A percentile compares a stretch with the other conserved stretches of the same genome.
Evolutionary conservation across 768 basidiomycete genomes (phyloP).

Genomic region (Porpolomopsis calyptriformis): DNA sequence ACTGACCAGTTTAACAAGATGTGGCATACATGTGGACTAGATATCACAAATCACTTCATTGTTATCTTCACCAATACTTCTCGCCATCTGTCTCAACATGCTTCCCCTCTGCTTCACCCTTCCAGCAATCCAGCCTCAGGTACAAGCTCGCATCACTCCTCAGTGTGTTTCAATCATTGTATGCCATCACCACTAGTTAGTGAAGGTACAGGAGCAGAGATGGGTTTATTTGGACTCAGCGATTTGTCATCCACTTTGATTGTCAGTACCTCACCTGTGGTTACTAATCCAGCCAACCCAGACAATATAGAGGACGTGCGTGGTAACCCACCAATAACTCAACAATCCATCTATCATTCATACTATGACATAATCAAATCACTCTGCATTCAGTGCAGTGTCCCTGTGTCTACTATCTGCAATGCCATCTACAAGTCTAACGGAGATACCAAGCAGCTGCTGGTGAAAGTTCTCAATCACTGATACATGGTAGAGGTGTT

Average conservation of each 20-base stretch:
- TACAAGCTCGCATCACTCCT: neutral
- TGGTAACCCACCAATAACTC: neutral
- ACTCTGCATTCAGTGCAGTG: neutral
- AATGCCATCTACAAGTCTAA: neutral
- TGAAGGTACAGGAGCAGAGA: neutral
- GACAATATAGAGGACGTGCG: neutral
- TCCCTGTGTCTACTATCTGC: neutral
- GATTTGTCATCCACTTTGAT: too few species aligned
- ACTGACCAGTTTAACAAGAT: neutral
- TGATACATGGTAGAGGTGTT: neutral
- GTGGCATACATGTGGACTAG: neutral
- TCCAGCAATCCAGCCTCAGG: neutral
- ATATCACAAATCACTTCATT: neutral
- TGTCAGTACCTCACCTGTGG: neutral
- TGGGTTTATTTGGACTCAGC: neutral
- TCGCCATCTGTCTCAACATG: neutral
- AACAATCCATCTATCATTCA: neutral
- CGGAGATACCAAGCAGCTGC: neutral
- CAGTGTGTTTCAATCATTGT: neutral
- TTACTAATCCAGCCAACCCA: neutral
- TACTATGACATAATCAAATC: neutral
- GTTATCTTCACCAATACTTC: neutral
- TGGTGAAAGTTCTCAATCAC: neutral
- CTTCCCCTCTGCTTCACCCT: too few species aligned
- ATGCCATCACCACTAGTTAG: neutral